A percentile compares a stretch with the other conserved stretches of the same genome.
Conservation (phyloP, 768 basidiomycete species). For the Suillus discolor region DNA sequence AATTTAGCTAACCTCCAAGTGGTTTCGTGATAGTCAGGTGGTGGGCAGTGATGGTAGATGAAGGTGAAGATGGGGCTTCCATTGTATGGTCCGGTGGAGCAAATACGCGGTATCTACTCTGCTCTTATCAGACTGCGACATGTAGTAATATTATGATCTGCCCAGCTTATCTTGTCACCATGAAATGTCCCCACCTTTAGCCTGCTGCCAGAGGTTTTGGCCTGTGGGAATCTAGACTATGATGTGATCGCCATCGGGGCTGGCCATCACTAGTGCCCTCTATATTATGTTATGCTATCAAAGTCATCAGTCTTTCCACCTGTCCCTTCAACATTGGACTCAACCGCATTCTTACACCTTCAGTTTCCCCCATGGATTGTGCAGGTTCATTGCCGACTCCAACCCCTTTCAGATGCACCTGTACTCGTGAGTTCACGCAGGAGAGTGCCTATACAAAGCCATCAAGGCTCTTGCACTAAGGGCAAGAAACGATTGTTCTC, state of each 20-base stretch:
- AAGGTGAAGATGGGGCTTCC: conserved; percentile 4
- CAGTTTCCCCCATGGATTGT: not conserved
- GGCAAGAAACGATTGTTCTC: not conserved
- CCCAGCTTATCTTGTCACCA: not conserved
- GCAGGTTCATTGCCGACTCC: not conserved
- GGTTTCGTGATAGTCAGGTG: not conserved
- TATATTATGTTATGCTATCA: too few relatives aligned
- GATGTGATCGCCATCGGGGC: too few relatives aligned
- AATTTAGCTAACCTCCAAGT: not conserved
- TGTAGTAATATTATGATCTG: too few relatives aligned
- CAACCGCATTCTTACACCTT: not conserved
- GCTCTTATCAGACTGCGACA: not conserved
- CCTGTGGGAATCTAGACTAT: too few relatives aligned
- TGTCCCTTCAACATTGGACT: not conserved
- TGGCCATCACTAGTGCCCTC: too few relatives aligned
- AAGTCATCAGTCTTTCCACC: too few relatives aligned
- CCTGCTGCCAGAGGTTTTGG: not conserved
- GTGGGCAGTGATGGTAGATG: not conserved
- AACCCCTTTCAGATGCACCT: not conserved
- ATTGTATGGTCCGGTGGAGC: not conserved
- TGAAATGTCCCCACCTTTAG: not conserved
- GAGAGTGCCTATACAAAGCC: not conserved
- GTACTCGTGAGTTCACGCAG: not conserved
- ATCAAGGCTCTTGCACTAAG: not conserved
- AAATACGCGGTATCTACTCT: too few relatives aligned